phyloP scores from a whole-genome alignment of 139 green algal species.

The Zygnema circumcarinatum region DNA sequence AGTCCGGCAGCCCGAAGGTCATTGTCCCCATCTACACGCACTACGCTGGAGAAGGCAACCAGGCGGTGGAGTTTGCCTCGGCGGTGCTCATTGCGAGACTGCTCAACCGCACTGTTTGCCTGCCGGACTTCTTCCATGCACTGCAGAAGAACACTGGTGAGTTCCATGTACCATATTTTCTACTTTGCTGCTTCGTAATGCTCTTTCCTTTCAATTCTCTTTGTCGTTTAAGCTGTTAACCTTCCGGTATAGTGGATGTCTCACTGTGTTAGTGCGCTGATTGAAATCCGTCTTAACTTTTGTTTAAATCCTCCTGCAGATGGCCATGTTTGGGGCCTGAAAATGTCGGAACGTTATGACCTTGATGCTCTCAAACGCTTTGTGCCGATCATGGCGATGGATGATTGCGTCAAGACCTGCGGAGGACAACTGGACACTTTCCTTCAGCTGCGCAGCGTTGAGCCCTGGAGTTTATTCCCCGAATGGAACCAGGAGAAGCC shows the following conservation, averaged over 20 bases:
- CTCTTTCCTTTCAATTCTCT: no score
- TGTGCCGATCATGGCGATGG: constrained; percentile 19
- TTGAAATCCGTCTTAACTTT: no score
- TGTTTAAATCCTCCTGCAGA: no score
- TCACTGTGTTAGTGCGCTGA: no score
- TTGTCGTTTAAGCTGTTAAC: no score
- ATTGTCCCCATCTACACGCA: constrained; percentile 14
- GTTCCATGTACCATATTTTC: background rate
- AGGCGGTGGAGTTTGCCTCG: constrained; percentile 24
- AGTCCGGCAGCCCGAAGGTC: background rate
- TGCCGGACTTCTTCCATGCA: background rate
- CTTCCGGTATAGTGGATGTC: no score
- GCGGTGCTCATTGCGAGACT: background rate
- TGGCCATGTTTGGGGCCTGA: background rate
- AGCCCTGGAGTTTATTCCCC: background rate
- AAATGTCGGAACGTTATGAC: background rate
- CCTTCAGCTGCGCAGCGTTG: background rate
- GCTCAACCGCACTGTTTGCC: constrained; percentile 31
- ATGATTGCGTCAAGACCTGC: background rate
- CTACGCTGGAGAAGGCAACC: constrained; percentile 14
- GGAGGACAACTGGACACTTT: background rate
- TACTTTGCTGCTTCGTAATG: constrained; percentile 13
- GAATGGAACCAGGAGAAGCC: constrained; percentile 1
- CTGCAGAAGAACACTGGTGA: constrained; percentile 6
- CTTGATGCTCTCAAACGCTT: constrained; percentile 6